These are phyloP conservation scores for Rubroshorea leprosula DNA, from an alignment of 345 rosid genomes.

Conservation along the genomic window DNA sequence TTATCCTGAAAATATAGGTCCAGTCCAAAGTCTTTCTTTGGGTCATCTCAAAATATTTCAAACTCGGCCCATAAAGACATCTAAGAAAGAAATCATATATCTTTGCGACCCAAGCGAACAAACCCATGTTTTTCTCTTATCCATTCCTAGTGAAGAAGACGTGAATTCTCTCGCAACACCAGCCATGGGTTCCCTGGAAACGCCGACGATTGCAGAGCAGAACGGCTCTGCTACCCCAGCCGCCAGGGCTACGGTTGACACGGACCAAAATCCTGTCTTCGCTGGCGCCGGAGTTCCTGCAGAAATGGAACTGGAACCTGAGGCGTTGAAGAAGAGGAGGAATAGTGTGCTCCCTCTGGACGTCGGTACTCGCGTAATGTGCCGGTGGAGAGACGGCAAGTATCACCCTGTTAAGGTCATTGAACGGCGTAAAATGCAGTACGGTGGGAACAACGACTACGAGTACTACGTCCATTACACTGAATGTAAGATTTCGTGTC, in stretches of 20 bases:
- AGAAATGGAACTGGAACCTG: slow-evolving; percentile 35
- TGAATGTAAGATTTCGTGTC: slow-evolving; percentile 75
- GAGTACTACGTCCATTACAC: slow-evolving; percentile 98
- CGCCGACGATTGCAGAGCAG: slow-evolving; percentile 38
- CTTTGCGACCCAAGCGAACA: too few species aligned
- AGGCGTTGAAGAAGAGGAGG: slow-evolving; percentile 56
- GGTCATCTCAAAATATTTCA: too few species aligned
- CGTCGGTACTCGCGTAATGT: slow-evolving; percentile 95
- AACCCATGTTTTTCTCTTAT: too few species aligned
- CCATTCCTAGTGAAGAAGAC: too few species aligned
- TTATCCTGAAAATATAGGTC: too few species aligned
- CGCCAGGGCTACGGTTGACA: slow-evolving; percentile 23
- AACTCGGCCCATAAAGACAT: too few species aligned
- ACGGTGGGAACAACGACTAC: slow-evolving; percentile 55
- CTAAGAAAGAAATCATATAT: too few species aligned
- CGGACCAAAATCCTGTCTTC: slow-evolving; percentile 27
- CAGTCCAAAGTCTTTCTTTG: too few species aligned
- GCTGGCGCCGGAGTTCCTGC: slow-evolving; percentile 12
- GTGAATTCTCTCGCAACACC: too few species aligned
- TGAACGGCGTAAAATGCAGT: slow-evolving; percentile 66
- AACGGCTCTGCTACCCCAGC: slow-evolving; percentile 29
- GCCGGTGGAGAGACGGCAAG: slow-evolving; percentile 96
- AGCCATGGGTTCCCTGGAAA: slow-evolving; percentile 74
- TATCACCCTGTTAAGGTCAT: slow-evolving; percentile 95
- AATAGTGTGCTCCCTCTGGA: slow-evolving; percentile 67